A percentile compares a stretch with the other conserved stretches of the same genome.
These are phyloP conservation scores for Skeletonema menzelii DNA, from an alignment of 108 stramenopile genomes.

Conservation along the genomic window DNA sequence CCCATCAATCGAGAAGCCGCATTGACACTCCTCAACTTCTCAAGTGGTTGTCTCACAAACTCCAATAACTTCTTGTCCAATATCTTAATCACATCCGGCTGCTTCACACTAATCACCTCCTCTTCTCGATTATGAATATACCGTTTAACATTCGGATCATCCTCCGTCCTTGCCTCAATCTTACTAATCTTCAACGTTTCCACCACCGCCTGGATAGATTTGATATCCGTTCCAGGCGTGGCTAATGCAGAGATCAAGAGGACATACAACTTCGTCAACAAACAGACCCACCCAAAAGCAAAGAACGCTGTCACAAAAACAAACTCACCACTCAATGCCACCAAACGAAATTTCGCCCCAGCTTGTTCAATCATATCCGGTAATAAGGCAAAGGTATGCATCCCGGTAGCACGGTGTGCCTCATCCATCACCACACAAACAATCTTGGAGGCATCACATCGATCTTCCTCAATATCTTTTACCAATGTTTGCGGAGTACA, in stretches of 20 bases:
- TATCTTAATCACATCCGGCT: conserved; percentile 32
- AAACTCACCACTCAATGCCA: conserved; percentile 91
- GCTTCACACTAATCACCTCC: conserved; percentile 67
- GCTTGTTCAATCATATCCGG: conserved; percentile 48
- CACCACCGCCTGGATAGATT: conserved; percentile 82
- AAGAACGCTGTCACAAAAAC: too few species aligned
- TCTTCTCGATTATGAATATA: conserved; percentile 80
- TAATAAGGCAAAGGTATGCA: conserved; percentile 83
- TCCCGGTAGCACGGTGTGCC: conserved; percentile 94
- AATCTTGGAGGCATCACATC: conserved; percentile 54
- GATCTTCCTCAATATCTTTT: conserved; percentile 81
- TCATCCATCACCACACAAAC: conserved; percentile 97
- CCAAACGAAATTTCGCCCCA: conserved; percentile 69
- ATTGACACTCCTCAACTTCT: conserved; percentile 40
- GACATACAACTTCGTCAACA: too few species aligned
- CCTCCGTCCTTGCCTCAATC: conserved; percentile 85
- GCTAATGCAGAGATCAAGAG: too few species aligned
- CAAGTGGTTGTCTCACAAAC: conserved; percentile 55
- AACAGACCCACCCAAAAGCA: too few species aligned
- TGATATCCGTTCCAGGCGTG: conserved; percentile 92
- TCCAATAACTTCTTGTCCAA: conserved; percentile 57
- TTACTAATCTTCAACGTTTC: conserved; percentile 60
- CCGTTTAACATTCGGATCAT: conserved; percentile 72
- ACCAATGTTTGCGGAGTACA: conserved; percentile 96
- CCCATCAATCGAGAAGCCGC: conserved; percentile 28